phyloP scores from a whole-genome alignment of 2,329 filamentous ascomycete species.

The Fusarium nematophilum region DNA sequence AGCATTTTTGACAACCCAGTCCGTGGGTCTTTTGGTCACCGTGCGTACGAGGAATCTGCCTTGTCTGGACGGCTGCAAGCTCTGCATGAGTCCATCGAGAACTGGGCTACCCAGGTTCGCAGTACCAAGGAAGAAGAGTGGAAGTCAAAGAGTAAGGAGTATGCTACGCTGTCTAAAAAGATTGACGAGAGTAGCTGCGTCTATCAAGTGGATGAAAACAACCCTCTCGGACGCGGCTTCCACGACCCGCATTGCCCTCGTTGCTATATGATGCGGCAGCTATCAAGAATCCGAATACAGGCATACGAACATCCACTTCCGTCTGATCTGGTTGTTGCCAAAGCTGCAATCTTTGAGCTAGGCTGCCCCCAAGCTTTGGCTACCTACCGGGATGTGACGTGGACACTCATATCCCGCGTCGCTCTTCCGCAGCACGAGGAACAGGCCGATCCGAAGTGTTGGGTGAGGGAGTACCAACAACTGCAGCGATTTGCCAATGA shows the following conservation, averaged over 20 bases:
- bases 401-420: conserved; percentile 49
- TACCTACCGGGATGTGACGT: conserved; percentile 56
- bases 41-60: conserved; percentile 40
- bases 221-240: conserved; percentile 20
- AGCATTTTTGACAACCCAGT: conserved; percentile 41
- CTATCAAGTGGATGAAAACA: conserved; percentile 40
- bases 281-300: conserved; percentile 49
- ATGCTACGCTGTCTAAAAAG: conserved; percentile 45
- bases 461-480: conserved; percentile 40
- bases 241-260: conserved; percentile 48
- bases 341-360: conserved; percentile 56
- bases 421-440: conserved; percentile 39
- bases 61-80: conserved; percentile 21
- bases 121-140: conserved; percentile 49
- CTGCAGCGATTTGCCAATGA: conserved; percentile 28
- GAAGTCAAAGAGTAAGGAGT: conserved; percentile 44
- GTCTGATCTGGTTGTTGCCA: conserved; percentile 40
- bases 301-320: conserved; percentile 57
- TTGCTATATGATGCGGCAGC: conserved; percentile 47
- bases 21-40: conserved; percentile 43
- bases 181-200: conserved; percentile 48
- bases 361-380: conserved; percentile 48
- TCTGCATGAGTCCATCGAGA: conserved; percentile 41
- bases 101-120: conserved; percentile 25
- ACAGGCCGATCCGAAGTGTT: conserved; percentile 35